phyloP scores from a whole-genome alignment of 2,329 filamentous ascomycete species.

The Neoarthrinium moseri region DNA sequence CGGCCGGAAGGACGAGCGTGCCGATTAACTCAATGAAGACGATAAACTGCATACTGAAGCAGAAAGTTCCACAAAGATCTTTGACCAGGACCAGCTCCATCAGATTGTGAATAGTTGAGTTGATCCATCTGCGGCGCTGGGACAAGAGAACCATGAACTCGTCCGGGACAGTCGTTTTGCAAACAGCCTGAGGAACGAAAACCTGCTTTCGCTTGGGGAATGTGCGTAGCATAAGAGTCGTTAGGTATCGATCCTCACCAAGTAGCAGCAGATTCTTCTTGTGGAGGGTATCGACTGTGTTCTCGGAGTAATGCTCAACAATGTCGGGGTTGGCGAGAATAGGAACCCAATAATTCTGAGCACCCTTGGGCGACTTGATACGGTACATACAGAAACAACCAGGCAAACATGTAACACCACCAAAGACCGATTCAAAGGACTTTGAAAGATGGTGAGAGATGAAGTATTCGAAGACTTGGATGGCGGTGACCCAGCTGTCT shows the following conservation, averaged over 20 bases:
- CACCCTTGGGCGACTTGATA: slow-evolving; percentile 98
- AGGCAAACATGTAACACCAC: slow-evolving; percentile 96
- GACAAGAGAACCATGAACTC: slow-evolving; percentile 89
- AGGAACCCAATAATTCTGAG: slow-evolving; percentile 98
- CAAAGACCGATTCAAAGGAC: slow-evolving; percentile 97
- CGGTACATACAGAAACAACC: slow-evolving; percentile 99
- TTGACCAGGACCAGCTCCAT: slow-evolving; percentile 96
- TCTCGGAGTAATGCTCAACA: slow-evolving; percentile 98
- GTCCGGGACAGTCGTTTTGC: slow-evolving; percentile 96
- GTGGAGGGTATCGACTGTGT: slow-evolving; percentile 96
- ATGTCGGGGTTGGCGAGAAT: slow-evolving; percentile 98
- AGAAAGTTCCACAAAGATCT: slow-evolving; percentile 97
- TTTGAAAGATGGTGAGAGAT: slow-evolving; percentile 97
- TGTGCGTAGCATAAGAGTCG: slow-evolving; percentile 95
- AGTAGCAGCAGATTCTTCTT: slow-evolving; percentile 94
- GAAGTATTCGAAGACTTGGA: slow-evolving; percentile 99
- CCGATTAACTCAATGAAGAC: slow-evolving; percentile 94
- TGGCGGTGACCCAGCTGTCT: slow-evolving; percentile 91
- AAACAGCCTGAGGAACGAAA: slow-evolving; percentile 96
- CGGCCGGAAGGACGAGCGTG: slow-evolving; percentile 90
- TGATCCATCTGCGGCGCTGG: slow-evolving; percentile 97
- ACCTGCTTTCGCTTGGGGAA: slow-evolving; percentile 99
- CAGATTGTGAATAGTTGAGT: slow-evolving; percentile 96
- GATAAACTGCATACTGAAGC: slow-evolving; percentile 99
- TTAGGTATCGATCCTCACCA: slow-evolving; percentile 94